Evolutionary conservation across 2,329 filamentous ascomycete species (phyloP).

Genomic region (Teratosphaeria destructans): DNA sequence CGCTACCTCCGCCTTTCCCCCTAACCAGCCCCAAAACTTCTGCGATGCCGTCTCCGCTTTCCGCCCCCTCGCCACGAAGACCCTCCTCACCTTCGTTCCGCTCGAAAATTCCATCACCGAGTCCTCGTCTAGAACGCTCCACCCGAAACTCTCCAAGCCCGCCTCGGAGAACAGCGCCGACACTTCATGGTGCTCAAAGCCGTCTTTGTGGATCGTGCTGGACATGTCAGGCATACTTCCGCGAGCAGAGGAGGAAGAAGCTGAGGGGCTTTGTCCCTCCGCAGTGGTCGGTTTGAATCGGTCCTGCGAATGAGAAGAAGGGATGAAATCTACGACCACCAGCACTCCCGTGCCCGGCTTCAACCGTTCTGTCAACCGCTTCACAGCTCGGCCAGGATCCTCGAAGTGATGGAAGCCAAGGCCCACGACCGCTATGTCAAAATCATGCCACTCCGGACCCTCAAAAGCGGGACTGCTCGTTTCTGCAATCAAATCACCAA

Average conservation of each 20-base stretch:
- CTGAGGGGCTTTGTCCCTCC: background rate
- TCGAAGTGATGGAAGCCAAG: slow-evolving; percentile 38
- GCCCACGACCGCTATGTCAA: slow-evolving; percentile 34
- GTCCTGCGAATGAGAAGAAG: slow-evolving; percentile 7
- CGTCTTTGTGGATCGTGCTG: slow-evolving; percentile 25
- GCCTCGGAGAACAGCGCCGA: slow-evolving; percentile 16
- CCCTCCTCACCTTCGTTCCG: slow-evolving; percentile 16
- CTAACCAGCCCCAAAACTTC: background rate
- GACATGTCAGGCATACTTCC: slow-evolving; percentile 15
- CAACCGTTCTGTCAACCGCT: slow-evolving; percentile 17
- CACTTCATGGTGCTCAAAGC: slow-evolving; percentile 20
- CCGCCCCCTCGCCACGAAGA: slow-evolving; percentile 24
- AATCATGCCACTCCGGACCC: slow-evolving; percentile 25
- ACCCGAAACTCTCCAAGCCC: slow-evolving; percentile 22
- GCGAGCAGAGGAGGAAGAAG: background rate
- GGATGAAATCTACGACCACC: slow-evolving; percentile 21
- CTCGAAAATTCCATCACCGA: slow-evolving; percentile 18
- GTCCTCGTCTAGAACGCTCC: slow-evolving; percentile 18
- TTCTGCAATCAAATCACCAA: slow-evolving; percentile 28
- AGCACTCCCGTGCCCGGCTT: slow-evolving; percentile 20
- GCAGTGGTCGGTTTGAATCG: background rate
- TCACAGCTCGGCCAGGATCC: slow-evolving; percentile 16
- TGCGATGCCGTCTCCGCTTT: slow-evolving; percentile 4
- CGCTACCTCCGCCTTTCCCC: background rate
- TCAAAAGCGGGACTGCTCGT: slow-evolving; percentile 15